Evolutionary conservation across 192 early-diverging fungal genomes (phyloP), one percentile per base, ranked within the genome.

Genomic region (Umbelopsis sp.): DNA sequence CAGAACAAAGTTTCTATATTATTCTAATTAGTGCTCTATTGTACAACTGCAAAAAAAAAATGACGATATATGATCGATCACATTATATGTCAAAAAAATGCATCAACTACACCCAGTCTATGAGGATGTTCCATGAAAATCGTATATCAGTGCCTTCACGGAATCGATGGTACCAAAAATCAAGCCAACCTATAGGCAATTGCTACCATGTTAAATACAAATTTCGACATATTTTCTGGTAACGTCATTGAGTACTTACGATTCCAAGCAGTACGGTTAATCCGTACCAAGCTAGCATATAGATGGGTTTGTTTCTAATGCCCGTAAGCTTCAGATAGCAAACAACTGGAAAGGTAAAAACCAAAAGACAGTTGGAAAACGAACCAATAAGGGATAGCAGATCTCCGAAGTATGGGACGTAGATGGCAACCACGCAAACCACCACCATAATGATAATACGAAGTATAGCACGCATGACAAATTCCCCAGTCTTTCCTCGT

Each of bases 381-480:
- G 92, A 87, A 32, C 94, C 93, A 66, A 95, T 78, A 2, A 95
- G 83, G 17, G 86, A 83, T 81, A 95, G 83, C 31, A 93, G 83
- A 74, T 94, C 94, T 11, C 91, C 81, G 76, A 95, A 94, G 79
- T 82, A 92, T 8, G 92, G 91, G 17, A 94, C 84, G 26, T 82
- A 87, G 25, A 91, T 74, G 4, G 92, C 86, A 31, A 92, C 75
- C 0, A 80, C 82, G 20, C 82, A 81, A n/a, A 90, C 78, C 0
- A 82, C 21, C 1, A 82, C 79, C 20, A 91, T 80, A 10, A 93
- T 82, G 9, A 71, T 65, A 22, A 80, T 72, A 44, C 93, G 84
- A 45, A 88, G 83, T 0, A 82, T 38, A 8, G 85, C 53, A 3
- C 86, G 88, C 38, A 86, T 75, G 0, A 76, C 51, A 45, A 86